These are phyloP conservation scores for Persicaria maculosa DNA, from an alignment of 148 eudicot species.

Conservation along the genomic window DNA sequence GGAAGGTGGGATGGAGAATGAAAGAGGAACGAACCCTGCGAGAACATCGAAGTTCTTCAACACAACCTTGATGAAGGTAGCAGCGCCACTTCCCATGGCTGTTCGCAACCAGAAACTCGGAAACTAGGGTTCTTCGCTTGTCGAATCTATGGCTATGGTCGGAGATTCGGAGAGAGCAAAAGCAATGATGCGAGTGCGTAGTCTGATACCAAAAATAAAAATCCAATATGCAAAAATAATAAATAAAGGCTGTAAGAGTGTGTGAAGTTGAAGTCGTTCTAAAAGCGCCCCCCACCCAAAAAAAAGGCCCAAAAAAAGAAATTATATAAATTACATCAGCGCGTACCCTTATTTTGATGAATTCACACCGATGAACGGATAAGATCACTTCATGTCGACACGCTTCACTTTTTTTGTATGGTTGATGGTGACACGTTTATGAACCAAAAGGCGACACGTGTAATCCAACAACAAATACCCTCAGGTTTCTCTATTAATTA, in stretches of 20 bases:
- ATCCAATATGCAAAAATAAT: background rate
- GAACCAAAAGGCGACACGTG: background rate
- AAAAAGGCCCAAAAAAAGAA: background rate
- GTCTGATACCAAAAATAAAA: no score
- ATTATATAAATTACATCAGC: background rate
- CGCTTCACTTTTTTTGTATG: background rate
- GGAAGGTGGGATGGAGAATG: background rate
- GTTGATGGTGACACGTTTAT: background rate
- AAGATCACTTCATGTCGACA: background rate
- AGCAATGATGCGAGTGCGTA: background rate
- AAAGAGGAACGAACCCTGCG: slow-evolving; percentile 57
- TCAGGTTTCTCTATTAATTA: background rate
- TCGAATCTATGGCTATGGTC: background rate
- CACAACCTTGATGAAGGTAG: slow-evolving; percentile 54
- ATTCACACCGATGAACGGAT: background rate
- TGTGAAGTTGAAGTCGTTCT: background rate
- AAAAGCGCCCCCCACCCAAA: background rate
- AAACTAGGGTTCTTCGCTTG: slow-evolving; percentile 9
- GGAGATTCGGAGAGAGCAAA: slow-evolving; percentile 3
- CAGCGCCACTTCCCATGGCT: slow-evolving; percentile 54
- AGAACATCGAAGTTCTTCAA: slow-evolving; percentile 65
- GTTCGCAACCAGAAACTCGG: background rate
- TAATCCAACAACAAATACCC: background rate
- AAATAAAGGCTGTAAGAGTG: background rate
- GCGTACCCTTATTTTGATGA: background rate